Conservation (phyloP, 257 asterid species). For the Fraxinus anomala region DNA sequence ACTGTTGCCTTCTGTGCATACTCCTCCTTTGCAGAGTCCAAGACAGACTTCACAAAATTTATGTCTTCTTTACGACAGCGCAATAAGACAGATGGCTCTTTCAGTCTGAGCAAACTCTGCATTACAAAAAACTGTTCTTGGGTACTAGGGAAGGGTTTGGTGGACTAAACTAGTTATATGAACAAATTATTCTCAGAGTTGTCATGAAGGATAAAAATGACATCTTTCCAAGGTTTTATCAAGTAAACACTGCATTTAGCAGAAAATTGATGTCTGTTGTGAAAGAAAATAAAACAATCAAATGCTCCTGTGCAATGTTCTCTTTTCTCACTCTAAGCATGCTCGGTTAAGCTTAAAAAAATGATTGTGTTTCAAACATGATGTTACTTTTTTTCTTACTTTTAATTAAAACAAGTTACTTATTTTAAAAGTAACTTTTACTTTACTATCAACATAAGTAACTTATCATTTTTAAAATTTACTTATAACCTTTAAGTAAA, state of each 20-base stretch:
- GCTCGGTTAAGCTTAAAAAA: not conserved
- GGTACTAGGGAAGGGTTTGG: constrained; percentile 19
- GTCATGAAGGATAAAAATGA: not conserved
- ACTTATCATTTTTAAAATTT: not conserved
- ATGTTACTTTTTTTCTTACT: not conserved
- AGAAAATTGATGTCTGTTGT: not conserved
- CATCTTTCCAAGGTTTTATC: not conserved
- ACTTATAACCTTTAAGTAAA: too few relatives aligned
- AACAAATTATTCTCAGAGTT: not conserved
- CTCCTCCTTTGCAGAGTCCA: constrained; percentile 65
- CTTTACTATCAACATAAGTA: not conserved
- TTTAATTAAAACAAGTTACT: not conserved
- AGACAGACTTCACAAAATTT: constrained; percentile 57
- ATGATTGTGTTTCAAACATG: not conserved
- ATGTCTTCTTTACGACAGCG: constrained; percentile 79
- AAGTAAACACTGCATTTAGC: not conserved
- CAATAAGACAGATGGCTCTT: constrained; percentile 83
- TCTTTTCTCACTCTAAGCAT: constrained; percentile 1
- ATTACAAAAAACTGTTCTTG: constrained; percentile 22
- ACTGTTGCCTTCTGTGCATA: constrained; percentile 69
- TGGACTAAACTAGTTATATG: not conserved
- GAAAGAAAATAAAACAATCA: not conserved
- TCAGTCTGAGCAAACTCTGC: constrained; percentile 86
- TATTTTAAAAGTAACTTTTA: not conserved
- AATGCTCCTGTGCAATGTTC: not conserved